Base-by-base conservation (phyloP, 148 eudicot species). In the Arbutus unedo region DNA sequence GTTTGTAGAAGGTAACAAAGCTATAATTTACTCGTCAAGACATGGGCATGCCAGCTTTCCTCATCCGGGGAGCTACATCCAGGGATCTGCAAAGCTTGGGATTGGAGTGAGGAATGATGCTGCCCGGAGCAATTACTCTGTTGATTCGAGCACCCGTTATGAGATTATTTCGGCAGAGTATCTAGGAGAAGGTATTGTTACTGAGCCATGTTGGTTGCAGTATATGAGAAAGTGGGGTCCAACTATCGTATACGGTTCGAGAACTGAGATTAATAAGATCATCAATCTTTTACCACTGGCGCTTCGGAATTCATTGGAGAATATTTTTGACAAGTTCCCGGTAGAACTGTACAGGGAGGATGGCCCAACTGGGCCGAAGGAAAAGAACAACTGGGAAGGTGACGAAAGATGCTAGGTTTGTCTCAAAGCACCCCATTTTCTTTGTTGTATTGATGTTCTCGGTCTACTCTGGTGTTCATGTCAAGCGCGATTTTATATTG, bases 341-440 rank as follows among this genome's bases (percentile, higher is more conserved):
- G 77, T 86, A 76, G 98, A 94, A 80, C 83, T 96, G 76, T 92
- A 83, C 77, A 89, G 87, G 18, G 92, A 96, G 88, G 94, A 89
- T 79, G 99, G 99, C 11, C 98, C 97, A 41, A 93, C 93, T 21
- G 99, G 99, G 56, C 99, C 99, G 0, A 96, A 96, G 89, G 97
- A 96, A 91, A 96, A 96, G 92, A 90, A 92, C 85, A 94, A 94
- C 59, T 96, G 99, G 99, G 49, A 81, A 50, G 98, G 94, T 23
- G 98, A 96, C 77, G 99, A 94, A 82, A 87, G 93, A 86, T 94
- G 92, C 84, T 94, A 89, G 85, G n/a, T 59, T 76, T 54, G 44
- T 68, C 60, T 47, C 57, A 6, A 9, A 5, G 18, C 48, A 51
- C 54, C 38, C 51, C 45, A n/a, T 4, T 2, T 49, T 59, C 57